Evolutionary conservation across 176 grass and related monocot genomes (phyloP).

Genomic region (Aegilops tauschii): DNA sequence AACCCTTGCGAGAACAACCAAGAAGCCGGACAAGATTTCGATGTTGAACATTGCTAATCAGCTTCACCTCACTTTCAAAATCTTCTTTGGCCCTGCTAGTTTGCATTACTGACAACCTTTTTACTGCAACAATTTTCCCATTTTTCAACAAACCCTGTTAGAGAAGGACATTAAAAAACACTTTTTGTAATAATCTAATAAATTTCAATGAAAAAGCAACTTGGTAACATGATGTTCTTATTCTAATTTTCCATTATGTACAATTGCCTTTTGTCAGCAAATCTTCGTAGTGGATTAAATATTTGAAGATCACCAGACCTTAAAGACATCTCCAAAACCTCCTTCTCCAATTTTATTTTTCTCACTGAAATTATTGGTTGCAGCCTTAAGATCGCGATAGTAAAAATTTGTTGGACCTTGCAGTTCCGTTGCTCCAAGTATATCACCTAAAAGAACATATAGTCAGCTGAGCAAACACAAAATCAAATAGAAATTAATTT

Average conservation of each 20-base stretch:
- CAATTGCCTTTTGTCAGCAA: neutral
- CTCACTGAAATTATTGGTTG: slow-evolving; percentile 68
- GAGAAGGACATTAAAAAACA: neutral
- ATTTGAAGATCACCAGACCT: slow-evolving; percentile 33
- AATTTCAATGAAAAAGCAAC: neutral
- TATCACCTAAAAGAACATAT: slow-evolving; percentile 42
- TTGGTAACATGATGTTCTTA: neutral
- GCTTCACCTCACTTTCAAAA: slow-evolving; percentile 69
- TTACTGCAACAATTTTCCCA: slow-evolving; percentile 70
- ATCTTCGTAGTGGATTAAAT: neutral
- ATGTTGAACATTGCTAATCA: slow-evolving; percentile 84
- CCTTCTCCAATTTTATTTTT: slow-evolving; percentile 69
- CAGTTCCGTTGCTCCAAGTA: slow-evolving; percentile 61
- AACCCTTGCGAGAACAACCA: slow-evolving; percentile 65
- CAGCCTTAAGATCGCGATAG: slow-evolving; percentile 59
- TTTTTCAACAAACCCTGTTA: slow-evolving; percentile 65
- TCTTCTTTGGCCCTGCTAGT: slow-evolving; percentile 45
- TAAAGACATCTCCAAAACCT: slow-evolving; percentile 74
- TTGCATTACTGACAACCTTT: slow-evolving; percentile 48
- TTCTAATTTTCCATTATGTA: neutral
- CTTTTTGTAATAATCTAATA: neutral
- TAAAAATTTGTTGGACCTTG: slow-evolving; percentile 54
- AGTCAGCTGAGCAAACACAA: neutral
- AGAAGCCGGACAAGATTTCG: slow-evolving; percentile 68
- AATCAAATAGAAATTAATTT: neutral